Evolutionary conservation across 176 grass and related monocot genomes (phyloP), one percentile per base, ranked within the genome.

Genomic region (Oropetium thomaeum): DNA sequence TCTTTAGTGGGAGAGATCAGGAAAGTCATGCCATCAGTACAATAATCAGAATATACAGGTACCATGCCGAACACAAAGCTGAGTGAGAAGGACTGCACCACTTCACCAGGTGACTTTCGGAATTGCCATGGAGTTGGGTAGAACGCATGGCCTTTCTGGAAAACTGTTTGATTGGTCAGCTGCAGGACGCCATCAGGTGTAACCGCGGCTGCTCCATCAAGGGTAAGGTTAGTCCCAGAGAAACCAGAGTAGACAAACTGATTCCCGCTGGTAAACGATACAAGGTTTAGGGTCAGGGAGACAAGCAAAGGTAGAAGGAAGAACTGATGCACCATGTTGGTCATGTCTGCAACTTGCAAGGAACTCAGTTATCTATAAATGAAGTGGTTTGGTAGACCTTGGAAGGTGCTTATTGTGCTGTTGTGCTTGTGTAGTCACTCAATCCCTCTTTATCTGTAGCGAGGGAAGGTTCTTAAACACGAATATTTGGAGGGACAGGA

Each of bases 91-190:
- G 65, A 69, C 4, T 73, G 51, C 12, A 69, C 65, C 25, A 10
- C 7, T 8, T 30, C 65, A 47, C 26, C 15, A 25, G 65, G 65
- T 14, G 65, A 69, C 40, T 28, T 69, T 23, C 41, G 65, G 41
- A 69, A 69, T 1, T 9, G 65, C 65, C n/a, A 47, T 69, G 65
- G 65, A 69, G 14, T 45, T 45, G 40, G 65, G 44, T 45, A 45
- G 41, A 69, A 69, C 8, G 65, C 65, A 69, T 69, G 41, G 25
- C 65, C 65, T 69, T 69, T 69, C n/a, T n/a, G n/a, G n/a, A n/a
- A n/a, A 6, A 23, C 35, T 4, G 35, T 39, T 16, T 35, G 35
- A 0, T 65, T 41, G 20, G 35, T 65, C 3, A 65, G 35, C 62
- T 40, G 17, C 1, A 65, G 62, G 10, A 41, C 35, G 20, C 62